Percentiles rank a stretch among this genome's conserved stretches.
These are phyloP conservation scores for Tuctoria greenei DNA, from an alignment of 176 grass and related monocot genomes.

Conservation along the genomic window DNA sequence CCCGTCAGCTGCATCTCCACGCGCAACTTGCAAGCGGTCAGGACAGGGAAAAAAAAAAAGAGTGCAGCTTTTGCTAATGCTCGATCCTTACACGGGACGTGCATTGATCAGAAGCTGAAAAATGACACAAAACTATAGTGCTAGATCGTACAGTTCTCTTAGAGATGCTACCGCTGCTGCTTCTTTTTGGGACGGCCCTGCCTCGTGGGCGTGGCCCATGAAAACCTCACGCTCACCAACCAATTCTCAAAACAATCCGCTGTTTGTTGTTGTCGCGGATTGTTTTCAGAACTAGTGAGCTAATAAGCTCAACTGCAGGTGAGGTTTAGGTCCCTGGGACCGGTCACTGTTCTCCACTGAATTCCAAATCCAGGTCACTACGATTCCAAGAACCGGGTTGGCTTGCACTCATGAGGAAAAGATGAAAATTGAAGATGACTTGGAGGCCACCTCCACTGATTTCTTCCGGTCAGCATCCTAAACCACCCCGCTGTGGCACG, in stretches of 20 bases:
- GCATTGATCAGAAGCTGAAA: not conserved
- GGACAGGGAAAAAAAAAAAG: no score
- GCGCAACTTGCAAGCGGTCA: not conserved
- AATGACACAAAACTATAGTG: conserved; percentile 13
- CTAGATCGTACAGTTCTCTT: not conserved
- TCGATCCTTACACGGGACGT: not conserved
- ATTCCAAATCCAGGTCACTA: conserved; percentile 38
- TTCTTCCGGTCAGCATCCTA: no score
- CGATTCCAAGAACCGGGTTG: no score
- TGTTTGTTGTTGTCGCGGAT: not conserved
- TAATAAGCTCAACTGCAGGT: not conserved
- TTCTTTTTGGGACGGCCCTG: not conserved
- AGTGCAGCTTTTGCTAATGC: not conserved
- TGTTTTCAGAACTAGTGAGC: not conserved
- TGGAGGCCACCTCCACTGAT: no score
- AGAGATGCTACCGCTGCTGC: not conserved
- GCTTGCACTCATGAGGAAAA: no score
- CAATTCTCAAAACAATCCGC: not conserved
- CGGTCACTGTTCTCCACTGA: not conserved
- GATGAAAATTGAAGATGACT: no score
- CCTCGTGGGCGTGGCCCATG: not conserved
- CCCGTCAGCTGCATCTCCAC: not conserved
- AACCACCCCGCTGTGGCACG: no score
- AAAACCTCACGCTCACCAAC: conserved; percentile 21
- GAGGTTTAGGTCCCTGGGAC: not conserved